phyloP scores from a whole-genome alignment of 192 early-diverging fungal species.

The Backusella liffmaniae region DNA sequence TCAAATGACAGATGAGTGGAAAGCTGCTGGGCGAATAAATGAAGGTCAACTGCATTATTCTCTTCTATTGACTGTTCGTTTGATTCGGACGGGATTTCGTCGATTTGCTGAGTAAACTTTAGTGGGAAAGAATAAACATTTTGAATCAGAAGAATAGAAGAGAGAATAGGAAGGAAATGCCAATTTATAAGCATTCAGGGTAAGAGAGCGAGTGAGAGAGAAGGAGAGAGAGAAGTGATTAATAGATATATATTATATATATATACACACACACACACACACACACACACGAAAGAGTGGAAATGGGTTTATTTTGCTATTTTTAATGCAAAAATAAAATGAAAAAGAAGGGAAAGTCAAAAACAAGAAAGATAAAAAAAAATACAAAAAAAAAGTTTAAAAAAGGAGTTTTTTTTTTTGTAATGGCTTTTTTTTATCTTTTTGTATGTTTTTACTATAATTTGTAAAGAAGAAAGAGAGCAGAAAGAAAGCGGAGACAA shows the following conservation, averaged over 20 bases:
- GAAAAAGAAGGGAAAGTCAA: neutral
- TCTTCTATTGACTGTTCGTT: neutral
- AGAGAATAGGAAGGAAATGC: neutral
- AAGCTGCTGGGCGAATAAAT: neutral
- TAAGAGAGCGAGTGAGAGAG: neutral
- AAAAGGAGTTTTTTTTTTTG: neutral
- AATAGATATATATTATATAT: neutral
- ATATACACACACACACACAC: too few relatives aligned
- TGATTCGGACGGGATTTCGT: neutral
- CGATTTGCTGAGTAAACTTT: neutral
- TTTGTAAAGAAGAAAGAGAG: neutral
- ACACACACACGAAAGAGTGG: neutral
- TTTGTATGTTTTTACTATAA: neutral
- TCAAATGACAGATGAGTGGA: conserved; percentile 8
- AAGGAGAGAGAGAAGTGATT: neutral
- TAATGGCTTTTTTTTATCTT: neutral
- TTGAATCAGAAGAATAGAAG: neutral
- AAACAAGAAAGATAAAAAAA: neutral
- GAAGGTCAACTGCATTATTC: conserved; percentile 6
- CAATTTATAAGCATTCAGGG: neutral
- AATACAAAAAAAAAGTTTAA: neutral
- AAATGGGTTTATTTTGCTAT: neutral
- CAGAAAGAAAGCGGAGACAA: neutral
- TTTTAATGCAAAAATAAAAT: neutral
- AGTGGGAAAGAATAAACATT: neutral